Percentiles rank a stretch among this genome's conserved stretches.
phyloP scores from a whole-genome alignment of 1,139 yeast genomes.

The Casaregolazyma suthepensis region DNA sequence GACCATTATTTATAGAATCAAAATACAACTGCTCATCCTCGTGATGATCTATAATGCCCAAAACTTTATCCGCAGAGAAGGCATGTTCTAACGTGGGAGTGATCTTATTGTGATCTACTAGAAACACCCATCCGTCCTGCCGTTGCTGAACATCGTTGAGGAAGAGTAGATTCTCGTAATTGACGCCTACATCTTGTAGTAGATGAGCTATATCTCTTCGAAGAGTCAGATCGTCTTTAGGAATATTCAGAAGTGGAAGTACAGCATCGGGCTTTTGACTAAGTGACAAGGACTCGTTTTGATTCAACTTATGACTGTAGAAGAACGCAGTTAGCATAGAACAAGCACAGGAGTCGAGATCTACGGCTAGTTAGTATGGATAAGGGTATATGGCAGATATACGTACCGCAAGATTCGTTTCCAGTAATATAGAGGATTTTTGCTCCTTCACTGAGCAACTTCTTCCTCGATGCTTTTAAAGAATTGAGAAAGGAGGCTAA shows the following conservation, averaged over 20 bases:
- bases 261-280: conserved; percentile 20
- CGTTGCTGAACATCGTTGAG: conserved; percentile 49
- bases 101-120: conserved; percentile 80
- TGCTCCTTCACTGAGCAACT: conserved; percentile 8
- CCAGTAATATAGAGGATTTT: conserved; percentile 55
- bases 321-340: conserved; percentile 69
- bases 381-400: not conserved
- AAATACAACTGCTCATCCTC: conserved; percentile 55
- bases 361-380: conserved; percentile 27
- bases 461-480: not conserved
- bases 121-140: conserved; percentile 38
- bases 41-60: conserved; percentile 80
- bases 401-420: conserved; percentile 59
- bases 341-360: conserved; percentile 78
- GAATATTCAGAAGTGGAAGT: conserved; percentile 71
- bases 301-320: conserved; percentile 24
- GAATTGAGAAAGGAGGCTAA: conserved; percentile 5
- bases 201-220: conserved; percentile 65
- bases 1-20: conserved; percentile 36
- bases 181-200: conserved; percentile 44
- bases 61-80: conserved; percentile 36
- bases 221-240: conserved; percentile 55
- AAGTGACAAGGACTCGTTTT: conserved; percentile 2
- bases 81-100: conserved; percentile 45
- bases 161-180: conserved; percentile 49